These are phyloP conservation scores for Botrytis pseudocinerea DNA, from an alignment of 2,329 filamentous ascomycete species.

Conservation along the genomic window DNA sequence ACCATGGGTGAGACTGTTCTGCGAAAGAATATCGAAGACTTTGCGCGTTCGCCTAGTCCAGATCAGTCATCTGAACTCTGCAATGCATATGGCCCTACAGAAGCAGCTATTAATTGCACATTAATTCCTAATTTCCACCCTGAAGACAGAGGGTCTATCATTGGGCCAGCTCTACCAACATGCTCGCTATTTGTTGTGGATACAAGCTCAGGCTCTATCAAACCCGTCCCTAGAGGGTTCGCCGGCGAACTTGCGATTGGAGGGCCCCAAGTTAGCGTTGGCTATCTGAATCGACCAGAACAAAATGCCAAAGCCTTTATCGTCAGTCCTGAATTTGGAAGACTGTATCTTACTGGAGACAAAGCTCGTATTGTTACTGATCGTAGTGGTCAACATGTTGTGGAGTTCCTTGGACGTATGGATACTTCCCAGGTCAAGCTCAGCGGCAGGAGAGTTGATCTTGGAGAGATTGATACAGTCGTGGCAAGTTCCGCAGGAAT, in stretches of 20 bases:
- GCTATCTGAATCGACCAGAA: constrained; percentile 25
- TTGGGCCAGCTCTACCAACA: constrained; percentile 5
- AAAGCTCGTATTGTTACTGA: constrained; percentile 53
- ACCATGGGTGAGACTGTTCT: constrained; percentile 13
- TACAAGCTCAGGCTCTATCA: constrained; percentile 23
- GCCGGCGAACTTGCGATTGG: constrained; percentile 27
- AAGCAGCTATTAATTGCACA: constrained; percentile 9
- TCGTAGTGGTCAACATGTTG: constrained; percentile 44
- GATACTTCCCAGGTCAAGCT: constrained; percentile 64
- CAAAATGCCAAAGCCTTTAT: constrained; percentile 27
- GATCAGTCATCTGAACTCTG: constrained; percentile 12
- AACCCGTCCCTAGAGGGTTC: constrained; percentile 19
- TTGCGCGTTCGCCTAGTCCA: neutral
- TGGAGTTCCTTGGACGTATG: constrained; percentile 61
- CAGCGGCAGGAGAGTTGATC: constrained; percentile 63
- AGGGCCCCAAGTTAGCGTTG: constrained; percentile 24
- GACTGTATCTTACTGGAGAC: constrained; percentile 50
- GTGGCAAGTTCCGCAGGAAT: neutral
- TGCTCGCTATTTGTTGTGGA: constrained; percentile 2
- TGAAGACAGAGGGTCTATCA: constrained; percentile 4
- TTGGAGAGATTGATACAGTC: constrained; percentile 54
- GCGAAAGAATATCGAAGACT: constrained; percentile 18
- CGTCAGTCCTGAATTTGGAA: constrained; percentile 24
- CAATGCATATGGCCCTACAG: constrained; percentile 18
- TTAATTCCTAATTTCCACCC: constrained; percentile 9